Percentiles rank a stretch among this genome's conserved stretches.
Evolutionary conservation across 371 early-diverging fungal species (phyloP).

Genomic region (Lichtheimia ramosa): DNA sequence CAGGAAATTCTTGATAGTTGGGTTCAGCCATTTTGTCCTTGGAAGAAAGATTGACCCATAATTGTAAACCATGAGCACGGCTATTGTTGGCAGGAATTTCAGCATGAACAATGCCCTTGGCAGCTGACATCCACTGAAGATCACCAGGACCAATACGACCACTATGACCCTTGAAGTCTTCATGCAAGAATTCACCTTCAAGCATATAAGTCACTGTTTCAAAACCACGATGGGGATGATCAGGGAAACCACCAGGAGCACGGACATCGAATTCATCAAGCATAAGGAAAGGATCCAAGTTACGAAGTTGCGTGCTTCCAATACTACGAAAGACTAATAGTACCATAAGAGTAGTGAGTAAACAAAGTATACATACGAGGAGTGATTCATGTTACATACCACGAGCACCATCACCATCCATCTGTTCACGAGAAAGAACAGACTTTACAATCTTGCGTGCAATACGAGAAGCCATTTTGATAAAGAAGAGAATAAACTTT

Average conservation of each 20-base stretch:
- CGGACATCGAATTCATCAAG: conserved; percentile 74
- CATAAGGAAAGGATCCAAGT: conserved; percentile 84
- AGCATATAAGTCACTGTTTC: conserved; percentile 83
- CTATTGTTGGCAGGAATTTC: conserved; percentile 66
- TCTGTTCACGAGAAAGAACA: conserved; percentile 32
- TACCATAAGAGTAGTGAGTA: neutral
- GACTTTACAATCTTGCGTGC: conserved; percentile 28
- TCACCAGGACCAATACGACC: conserved; percentile 75
- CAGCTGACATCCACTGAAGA: conserved; percentile 60
- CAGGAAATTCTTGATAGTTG: conserved; percentile 74
- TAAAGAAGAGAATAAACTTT: neutral
- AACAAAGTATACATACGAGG: neutral
- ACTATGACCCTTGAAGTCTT: conserved; percentile 81
- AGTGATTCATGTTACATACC: conserved; percentile 3
- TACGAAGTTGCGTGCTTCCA: conserved; percentile 61
- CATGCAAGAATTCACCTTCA: conserved; percentile 73
- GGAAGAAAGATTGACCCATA: conserved; percentile 86
- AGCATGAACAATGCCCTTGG: conserved; percentile 77
- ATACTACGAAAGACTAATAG: conserved; percentile 69
- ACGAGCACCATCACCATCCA: conserved; percentile 56
- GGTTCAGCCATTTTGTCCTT: conserved; percentile 79
- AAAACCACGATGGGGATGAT: conserved; percentile 77
- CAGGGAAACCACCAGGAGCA: conserved; percentile 58
- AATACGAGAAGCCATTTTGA: conserved; percentile 7
- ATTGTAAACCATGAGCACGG: conserved; percentile 71